Base-by-base conservation (phyloP, 164 flowering plant species). In the Vitis riparia region DNA sequence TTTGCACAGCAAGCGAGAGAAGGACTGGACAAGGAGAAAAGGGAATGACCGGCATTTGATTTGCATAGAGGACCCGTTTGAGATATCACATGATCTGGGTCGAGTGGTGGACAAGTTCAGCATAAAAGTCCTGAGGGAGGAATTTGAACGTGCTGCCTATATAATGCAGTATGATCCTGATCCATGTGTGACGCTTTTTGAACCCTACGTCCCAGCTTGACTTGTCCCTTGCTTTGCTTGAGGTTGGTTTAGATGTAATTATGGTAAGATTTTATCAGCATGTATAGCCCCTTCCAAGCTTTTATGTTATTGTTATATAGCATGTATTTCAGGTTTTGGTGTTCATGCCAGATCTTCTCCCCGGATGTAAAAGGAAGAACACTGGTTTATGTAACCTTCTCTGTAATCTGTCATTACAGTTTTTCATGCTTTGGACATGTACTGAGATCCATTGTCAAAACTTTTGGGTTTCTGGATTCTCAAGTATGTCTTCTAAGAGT, bases 1-100 rank as follows among this genome's bases (percentile, higher is more conserved):
- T 68, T 32, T 61, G 48, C 62, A 63, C 86, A 95, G 98, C 86
- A 92, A 95, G 81, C 84, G 77, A 53, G 85, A 63, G 2, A 96
- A 96, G 73, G 97, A 93, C 66, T 96, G 97, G 99, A 96, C 98
- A 17, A 88, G 93, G 70, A 83, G 98, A 75, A 67, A 90, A 51
- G 97, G 98, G 14, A 93, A 91, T 66, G 98, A 93, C 66, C 87
- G 97, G 0, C 99, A 96, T 82, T 74, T 96, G 76, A 93, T 91
- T 74, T 93, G 97, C 91, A 93, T 93, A 73, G 99, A 96, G 75
- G 98, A 96, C 75, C 97, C 98, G 1, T 91, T 96, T 67, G 92
- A 93, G 81, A 73, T 59, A 61, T 80, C 91, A 1, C 99, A 95
- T 76, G 98, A 95, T 77, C 88, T 95, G 66, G 98, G 99, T 55